Evolutionary conservation across 2,329 filamentous ascomycete genomes (phyloP).

Genomic region (Graphilbum ipis-grandicollis): DNA sequence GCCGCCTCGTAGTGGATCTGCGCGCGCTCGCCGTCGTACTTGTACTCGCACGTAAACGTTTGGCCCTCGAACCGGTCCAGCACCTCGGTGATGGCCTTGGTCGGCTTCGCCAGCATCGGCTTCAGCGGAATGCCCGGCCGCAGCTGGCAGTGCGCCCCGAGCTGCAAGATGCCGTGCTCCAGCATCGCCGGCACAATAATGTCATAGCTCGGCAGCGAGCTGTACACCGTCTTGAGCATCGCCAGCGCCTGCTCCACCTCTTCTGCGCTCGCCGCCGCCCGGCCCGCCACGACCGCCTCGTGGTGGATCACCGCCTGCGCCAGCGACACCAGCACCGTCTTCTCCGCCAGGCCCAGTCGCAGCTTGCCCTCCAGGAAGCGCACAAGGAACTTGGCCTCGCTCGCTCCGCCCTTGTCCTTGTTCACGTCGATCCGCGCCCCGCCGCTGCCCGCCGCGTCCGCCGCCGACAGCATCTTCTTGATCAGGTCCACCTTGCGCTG

Average conservation of each 20-base stretch:
- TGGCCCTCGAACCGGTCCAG: slow-evolving; percentile 91
- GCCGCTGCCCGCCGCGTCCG: slow-evolving; percentile 59
- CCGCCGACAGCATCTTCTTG: slow-evolving; percentile 88
- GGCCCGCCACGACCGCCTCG: slow-evolving; percentile 55
- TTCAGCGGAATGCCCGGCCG: slow-evolving; percentile 89
- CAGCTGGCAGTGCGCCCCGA: slow-evolving; percentile 75
- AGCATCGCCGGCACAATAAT: slow-evolving; percentile 84
- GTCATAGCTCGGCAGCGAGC: slow-evolving; percentile 82
- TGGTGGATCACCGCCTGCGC: slow-evolving; percentile 79
- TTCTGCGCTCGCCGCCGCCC: slow-evolving; percentile 36
- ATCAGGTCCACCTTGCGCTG: slow-evolving; percentile 83
- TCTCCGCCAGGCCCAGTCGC: slow-evolving; percentile 79
- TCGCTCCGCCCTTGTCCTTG: slow-evolving; percentile 83
- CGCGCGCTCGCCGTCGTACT: slow-evolving; percentile 95
- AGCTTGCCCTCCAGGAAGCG: slow-evolving; percentile 91
- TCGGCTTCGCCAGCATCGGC: slow-evolving; percentile 96
- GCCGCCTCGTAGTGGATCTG: slow-evolving; percentile 95
- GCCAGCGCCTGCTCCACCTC: slow-evolving; percentile 72
- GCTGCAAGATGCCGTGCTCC: slow-evolving; percentile 65
- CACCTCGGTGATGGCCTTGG: slow-evolving; percentile 94
- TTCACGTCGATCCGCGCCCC: slow-evolving; percentile 80
- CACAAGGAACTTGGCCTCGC: slow-evolving; percentile 87
- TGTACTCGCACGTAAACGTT: slow-evolving; percentile 95
- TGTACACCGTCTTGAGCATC: slow-evolving; percentile 80
- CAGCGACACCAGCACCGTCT: slow-evolving; percentile 74